These are phyloP conservation scores for Penicillium griseofulvum DNA, from an alignment of 2,329 filamentous ascomycete species.

Conservation along the genomic window DNA sequence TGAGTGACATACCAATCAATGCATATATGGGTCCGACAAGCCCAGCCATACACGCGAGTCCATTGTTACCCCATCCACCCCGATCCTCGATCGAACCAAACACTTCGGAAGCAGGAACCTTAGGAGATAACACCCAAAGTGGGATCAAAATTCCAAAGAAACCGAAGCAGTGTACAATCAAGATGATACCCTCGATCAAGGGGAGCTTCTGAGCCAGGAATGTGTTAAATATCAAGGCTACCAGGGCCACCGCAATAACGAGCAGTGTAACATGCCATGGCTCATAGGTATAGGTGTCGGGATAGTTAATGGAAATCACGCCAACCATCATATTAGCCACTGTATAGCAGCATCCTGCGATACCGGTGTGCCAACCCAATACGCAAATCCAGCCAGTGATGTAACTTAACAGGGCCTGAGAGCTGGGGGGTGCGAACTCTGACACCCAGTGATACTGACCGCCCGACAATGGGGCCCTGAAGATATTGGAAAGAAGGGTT, in stretches of 20 bases:
- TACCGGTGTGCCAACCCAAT: constrained; percentile 31
- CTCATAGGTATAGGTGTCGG: background rate
- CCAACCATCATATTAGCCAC: constrained; percentile 36
- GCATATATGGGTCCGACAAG: background rate
- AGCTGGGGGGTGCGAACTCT: background rate
- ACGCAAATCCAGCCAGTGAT: constrained; percentile 31
- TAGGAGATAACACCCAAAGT: constrained; percentile 24
- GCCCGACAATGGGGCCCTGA: background rate
- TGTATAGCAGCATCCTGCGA: constrained; percentile 27
- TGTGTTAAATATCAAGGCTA: constrained; percentile 32
- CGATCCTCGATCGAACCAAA: background rate
- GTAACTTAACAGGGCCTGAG: background rate
- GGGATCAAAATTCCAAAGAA: constrained; percentile 35
- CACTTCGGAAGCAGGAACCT: background rate
- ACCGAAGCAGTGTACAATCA: constrained; percentile 33
- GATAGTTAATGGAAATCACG: constrained; percentile 30
- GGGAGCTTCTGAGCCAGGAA: constrained; percentile 27
- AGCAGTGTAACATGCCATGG: background rate
- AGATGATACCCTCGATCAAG: constrained; percentile 29
- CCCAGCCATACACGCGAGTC: background rate
- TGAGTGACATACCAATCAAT: background rate
- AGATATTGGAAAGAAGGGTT: background rate
- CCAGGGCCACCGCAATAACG: constrained; percentile 16
- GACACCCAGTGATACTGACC: background rate
- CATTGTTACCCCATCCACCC: background rate